These are phyloP conservation scores for Gossypium mustelinum DNA, from an alignment of 345 rosid species.

Conservation along the genomic window DNA sequence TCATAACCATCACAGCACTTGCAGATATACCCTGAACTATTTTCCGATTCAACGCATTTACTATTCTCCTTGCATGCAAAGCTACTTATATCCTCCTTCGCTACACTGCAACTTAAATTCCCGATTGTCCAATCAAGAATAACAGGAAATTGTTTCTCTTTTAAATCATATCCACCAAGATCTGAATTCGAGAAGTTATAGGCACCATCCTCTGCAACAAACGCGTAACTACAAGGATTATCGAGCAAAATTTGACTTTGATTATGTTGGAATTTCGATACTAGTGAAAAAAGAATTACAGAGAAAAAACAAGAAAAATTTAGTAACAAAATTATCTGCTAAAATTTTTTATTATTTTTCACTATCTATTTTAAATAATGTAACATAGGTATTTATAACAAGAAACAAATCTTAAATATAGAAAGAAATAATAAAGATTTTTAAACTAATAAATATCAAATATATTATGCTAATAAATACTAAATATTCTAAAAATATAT, in stretches of 20 bases:
- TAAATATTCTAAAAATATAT: no score
- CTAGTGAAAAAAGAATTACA: no score
- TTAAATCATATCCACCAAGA: background rate
- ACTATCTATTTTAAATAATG: no score
- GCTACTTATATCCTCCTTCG: background rate
- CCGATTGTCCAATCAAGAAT: slow-evolving; percentile 12
- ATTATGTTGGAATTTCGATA: background rate
- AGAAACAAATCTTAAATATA: no score
- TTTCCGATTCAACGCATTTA: background rate
- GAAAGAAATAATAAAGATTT: no score
- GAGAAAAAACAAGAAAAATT: no score
- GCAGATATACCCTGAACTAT: background rate
- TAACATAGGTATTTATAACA: no score
- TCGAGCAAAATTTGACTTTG: background rate
- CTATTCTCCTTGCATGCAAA: background rate
- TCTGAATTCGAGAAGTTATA: slow-evolving; percentile 11
- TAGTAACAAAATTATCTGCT: no score
- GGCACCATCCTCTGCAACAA: slow-evolving; percentile 13
- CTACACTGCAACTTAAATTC: background rate
- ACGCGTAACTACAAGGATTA: slow-evolving; percentile 30
- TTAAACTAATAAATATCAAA: no score
- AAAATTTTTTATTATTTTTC: no score
- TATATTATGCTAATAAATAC: no score
- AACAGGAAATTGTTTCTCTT: background rate
- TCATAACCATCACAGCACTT: background rate